phyloP scores from a whole-genome alignment of 2,329 filamentous ascomycete genomes.

The Basipetospora sp. region DNA sequence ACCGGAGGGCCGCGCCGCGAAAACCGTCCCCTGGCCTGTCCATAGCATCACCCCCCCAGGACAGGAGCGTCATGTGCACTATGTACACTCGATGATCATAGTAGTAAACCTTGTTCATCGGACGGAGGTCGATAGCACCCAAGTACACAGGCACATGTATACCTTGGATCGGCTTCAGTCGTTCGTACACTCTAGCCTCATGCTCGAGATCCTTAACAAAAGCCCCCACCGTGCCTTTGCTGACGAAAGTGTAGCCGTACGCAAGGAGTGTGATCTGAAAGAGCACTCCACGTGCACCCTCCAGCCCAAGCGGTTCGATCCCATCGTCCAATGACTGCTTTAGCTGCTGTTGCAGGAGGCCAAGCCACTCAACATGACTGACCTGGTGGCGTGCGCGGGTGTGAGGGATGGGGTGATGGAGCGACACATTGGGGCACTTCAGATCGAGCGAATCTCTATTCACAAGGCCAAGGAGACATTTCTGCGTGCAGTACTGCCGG shows the following conservation, averaged over 20 bases:
- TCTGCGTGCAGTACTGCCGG: constrained; percentile 2
- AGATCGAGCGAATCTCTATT: background rate
- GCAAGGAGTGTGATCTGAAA: constrained; percentile 2
- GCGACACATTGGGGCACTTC: constrained; percentile 2
- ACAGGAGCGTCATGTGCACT: constrained; percentile 20
- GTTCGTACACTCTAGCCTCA: constrained; percentile 21
- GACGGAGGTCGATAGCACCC: constrained; percentile 21
- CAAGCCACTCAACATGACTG: background rate
- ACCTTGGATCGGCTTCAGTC: constrained; percentile 21
- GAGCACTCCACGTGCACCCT: background rate
- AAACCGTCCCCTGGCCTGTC: no score
- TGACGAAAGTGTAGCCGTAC: constrained; percentile 6
- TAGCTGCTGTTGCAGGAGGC: constrained; percentile 1
- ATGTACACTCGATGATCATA: constrained; percentile 19
- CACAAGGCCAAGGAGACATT: constrained; percentile 5
- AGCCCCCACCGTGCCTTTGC: background rate
- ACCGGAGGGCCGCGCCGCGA: no score
- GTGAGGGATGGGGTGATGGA: background rate
- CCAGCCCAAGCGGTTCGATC: background rate
- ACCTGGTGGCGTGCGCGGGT: background rate
- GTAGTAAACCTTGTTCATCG: constrained; percentile 18
- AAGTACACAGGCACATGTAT: constrained; percentile 23
- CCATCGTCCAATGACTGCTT: background rate
- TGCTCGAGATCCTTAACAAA: constrained; percentile 17
- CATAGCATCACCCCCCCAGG: constrained; percentile 15